These are phyloP conservation scores for Hansenula sp. DNA, from an alignment of 1,139 yeast genomes.

Conservation along the genomic window DNA sequence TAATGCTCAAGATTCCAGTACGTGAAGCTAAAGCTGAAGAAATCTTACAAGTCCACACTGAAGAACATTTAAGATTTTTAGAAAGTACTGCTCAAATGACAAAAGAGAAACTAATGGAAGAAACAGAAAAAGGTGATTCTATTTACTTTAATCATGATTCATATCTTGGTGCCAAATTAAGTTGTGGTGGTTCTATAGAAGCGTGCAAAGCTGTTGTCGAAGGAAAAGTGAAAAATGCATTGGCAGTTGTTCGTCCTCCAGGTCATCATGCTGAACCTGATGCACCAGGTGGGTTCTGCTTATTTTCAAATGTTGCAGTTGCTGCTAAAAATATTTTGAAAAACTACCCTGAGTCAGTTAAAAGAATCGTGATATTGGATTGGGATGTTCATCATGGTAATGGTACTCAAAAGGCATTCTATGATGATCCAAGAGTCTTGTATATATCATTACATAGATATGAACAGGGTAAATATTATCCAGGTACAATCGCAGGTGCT, in stretches of 20 bases:
- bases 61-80: slow-evolving; percentile 72
- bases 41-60: slow-evolving; percentile 80
- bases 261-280: slow-evolving; percentile 99
- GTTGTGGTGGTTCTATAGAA: slow-evolving; percentile 97
- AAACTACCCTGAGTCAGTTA: slow-evolving; percentile 81
- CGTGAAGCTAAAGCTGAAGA: slow-evolving; percentile 88
- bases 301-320: slow-evolving; percentile 94
- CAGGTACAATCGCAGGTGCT: slow-evolving; percentile 86
- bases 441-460: slow-evolving; percentile 90
- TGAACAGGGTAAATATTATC: slow-evolving; percentile 89
- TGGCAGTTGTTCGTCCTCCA: slow-evolving; percentile 97
- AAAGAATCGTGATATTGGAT: slow-evolving; percentile 79
- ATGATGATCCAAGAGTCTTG: slow-evolving; percentile 83
- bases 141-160: slow-evolving; percentile 94
- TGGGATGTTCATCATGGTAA: slow-evolving; percentile 99
- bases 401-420: slow-evolving; percentile 93
- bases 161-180: slow-evolving; percentile 76
- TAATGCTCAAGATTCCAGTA: slow-evolving; percentile 84
- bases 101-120: slow-evolving; percentile 71
- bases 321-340: slow-evolving; percentile 86
- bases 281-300: slow-evolving; percentile 93
- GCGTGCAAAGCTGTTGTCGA: slow-evolving; percentile 95
- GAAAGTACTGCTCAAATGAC: slow-evolving; percentile 76
- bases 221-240: slow-evolving; percentile 83
- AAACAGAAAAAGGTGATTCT: slow-evolving; percentile 91